Evolutionary conservation across 2,329 filamentous ascomycete species (phyloP).

Genomic region (Penicillium capsulatum): DNA sequence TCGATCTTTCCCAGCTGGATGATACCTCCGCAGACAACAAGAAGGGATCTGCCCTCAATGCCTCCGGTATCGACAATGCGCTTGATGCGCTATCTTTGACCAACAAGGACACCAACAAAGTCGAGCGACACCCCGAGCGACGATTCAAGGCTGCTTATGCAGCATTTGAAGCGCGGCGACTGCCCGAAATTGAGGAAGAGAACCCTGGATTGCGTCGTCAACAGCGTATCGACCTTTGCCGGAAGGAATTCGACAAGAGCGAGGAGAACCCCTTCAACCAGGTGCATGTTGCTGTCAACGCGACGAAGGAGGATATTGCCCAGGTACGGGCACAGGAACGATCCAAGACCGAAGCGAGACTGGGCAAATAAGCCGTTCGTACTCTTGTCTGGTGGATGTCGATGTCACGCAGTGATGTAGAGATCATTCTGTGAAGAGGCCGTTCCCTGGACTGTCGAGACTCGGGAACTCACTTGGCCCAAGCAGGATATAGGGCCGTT

Average conservation of each 20-base stretch:
- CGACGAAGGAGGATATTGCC: conserved; percentile 69
- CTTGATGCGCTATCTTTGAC: conserved; percentile 77
- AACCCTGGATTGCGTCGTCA: conserved; percentile 73
- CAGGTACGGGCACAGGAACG: conserved; percentile 63
- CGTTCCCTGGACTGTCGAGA: too few species aligned
- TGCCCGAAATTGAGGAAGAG: conserved; percentile 82
- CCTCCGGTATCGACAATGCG: conserved; percentile 86
- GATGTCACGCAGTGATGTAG: too few species aligned
- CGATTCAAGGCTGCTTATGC: conserved; percentile 82
- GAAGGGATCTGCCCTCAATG: conserved; percentile 63
- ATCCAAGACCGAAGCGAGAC: conserved; percentile 67
- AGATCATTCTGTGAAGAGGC: too few species aligned
- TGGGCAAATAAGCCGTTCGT: conserved; percentile 38
- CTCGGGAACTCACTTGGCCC: too few species aligned
- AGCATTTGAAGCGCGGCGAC: conserved; percentile 72
- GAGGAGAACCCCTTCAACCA: conserved; percentile 96
- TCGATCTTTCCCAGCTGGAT: conserved; percentile 74
- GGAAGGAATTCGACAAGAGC: conserved; percentile 91
- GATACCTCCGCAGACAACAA: conserved; percentile 46
- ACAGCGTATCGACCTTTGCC: conserved; percentile 77
- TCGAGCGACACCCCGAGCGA: conserved; percentile 85
- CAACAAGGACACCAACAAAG: conserved; percentile 56
- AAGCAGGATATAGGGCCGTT: too few species aligned
- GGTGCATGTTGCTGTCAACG: conserved; percentile 69
- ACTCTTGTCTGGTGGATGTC: background rate